phyloP scores from a whole-genome alignment of 1,139 yeast species.

The Protomyces inundatus region DNA sequence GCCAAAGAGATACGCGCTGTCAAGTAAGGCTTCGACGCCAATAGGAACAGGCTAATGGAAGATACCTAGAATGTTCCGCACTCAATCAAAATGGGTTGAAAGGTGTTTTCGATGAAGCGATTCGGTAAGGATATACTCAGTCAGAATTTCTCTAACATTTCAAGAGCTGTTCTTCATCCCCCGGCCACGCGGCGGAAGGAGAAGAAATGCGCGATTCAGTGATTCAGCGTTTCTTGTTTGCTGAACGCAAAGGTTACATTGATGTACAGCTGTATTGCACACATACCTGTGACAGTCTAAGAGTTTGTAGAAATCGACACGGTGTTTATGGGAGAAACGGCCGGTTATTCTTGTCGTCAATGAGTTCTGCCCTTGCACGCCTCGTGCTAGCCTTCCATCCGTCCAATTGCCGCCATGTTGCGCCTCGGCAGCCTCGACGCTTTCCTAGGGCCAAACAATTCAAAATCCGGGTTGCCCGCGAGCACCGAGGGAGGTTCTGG shows the following conservation, averaged over 20 bases:
- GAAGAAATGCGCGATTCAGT: slow-evolving; percentile 38
- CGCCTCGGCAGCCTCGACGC: slow-evolving; percentile 5
- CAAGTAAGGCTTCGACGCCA: slow-evolving; percentile 36
- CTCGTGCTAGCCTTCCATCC: no score
- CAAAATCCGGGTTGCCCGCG: slow-evolving; percentile 25
- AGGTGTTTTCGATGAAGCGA: slow-evolving; percentile 76
- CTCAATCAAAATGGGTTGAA: slow-evolving; percentile 70
- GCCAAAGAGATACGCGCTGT: slow-evolving; percentile 71
- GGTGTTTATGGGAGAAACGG: no score
- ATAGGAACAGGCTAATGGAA: neutral
- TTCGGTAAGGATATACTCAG: slow-evolving; percentile 47
- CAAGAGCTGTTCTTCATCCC: slow-evolving; percentile 22
- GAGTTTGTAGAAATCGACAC: no score
- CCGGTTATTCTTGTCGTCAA: no score
- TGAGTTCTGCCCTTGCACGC: no score
- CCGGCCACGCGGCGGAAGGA: slow-evolving; percentile 37
- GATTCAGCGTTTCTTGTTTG: no score
- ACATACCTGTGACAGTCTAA: no score
- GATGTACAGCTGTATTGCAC: no score
- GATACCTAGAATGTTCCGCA: slow-evolving; percentile 85
- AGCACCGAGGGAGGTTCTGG: slow-evolving; percentile 8
- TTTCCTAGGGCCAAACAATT: slow-evolving; percentile 2
- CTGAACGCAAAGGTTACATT: no score
- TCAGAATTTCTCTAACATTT: neutral
- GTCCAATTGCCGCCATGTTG: neutral